Conservation (phyloP, 192 early-diverging fungal species). For the Coemansia erecta region DNA sequence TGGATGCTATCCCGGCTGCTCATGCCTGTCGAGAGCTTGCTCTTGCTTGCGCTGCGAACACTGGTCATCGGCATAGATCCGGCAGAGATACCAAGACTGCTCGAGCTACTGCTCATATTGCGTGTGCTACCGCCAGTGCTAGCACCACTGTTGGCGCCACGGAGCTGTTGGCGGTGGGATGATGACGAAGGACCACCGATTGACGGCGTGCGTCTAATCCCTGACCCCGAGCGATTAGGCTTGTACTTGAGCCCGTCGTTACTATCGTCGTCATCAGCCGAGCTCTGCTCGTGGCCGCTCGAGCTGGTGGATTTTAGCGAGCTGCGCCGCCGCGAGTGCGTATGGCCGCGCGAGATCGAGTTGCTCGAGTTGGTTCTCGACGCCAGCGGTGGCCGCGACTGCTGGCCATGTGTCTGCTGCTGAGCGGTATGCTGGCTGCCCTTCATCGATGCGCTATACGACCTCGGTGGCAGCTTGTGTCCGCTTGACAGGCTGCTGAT, state of each 20-base stretch:
- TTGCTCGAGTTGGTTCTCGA: neutral
- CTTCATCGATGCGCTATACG: conserved; percentile 13
- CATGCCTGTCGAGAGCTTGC: neutral
- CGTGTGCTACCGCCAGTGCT: neutral
- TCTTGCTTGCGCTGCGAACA: conserved; percentile 2
- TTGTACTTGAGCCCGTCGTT: conserved; percentile 7
- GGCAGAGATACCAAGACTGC: neutral
- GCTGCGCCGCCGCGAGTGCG: neutral
- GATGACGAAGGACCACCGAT: neutral
- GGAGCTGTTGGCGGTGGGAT: neutral
- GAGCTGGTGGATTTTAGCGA: neutral
- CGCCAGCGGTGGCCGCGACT: conserved; percentile 1
- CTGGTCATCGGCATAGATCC: too few relatives aligned
- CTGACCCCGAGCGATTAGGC: neutral
- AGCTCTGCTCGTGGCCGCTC: conserved; percentile 6
- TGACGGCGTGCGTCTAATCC: neutral
- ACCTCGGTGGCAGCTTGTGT: conserved; percentile 2
- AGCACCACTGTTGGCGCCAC: neutral
- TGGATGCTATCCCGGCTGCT: conserved; percentile 1
- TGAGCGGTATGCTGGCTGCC: neutral
- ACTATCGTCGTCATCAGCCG: conserved; percentile 11
- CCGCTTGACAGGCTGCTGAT: conserved; percentile 16
- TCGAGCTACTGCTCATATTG: conserved; percentile 3
- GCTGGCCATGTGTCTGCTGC: neutral
- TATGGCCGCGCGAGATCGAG: conserved; percentile 1